Conservation (phyloP, 2,329 filamentous ascomycete species). For the Davidsoniella eucalypti region DNA sequence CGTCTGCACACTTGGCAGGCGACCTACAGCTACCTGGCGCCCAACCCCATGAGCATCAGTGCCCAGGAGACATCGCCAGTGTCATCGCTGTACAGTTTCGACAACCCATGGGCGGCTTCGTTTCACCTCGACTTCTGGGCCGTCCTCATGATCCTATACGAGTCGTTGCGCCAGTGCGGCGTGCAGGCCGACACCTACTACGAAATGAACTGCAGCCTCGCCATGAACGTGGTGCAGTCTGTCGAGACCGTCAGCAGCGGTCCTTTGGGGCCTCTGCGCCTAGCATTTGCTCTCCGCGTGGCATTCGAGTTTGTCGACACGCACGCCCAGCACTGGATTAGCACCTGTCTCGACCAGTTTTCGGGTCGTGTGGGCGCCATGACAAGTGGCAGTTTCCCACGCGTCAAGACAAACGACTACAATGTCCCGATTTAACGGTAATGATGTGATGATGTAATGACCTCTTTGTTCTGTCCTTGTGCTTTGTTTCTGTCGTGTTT, state of each 20-base stretch:
- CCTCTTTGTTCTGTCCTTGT: background rate
- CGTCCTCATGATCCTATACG: conserved; percentile 25
- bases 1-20: conserved; percentile 20
- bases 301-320: conserved; percentile 24
- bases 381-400: conserved; percentile 18
- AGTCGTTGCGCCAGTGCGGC: conserved; percentile 21
- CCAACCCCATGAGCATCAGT: conserved; percentile 18
- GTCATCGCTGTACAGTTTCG: conserved; percentile 19
- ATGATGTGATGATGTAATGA: background rate
- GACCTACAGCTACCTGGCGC: conserved; percentile 12
- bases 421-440: background rate
- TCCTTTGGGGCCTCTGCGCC: conserved; percentile 23
- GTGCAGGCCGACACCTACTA: conserved; percentile 10
- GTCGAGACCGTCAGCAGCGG: conserved; percentile 23
- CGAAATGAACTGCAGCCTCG: conserved; percentile 1
- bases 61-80: conserved; percentile 19
- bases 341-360: conserved; percentile 19
- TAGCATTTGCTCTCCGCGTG: conserved; percentile 24
- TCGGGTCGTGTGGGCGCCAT: conserved; percentile 21
- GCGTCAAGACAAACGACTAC: conserved; percentile 15
- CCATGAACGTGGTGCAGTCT: conserved; percentile 21
- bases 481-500: background rate
- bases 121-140: conserved; percentile 24
- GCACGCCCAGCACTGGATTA: conserved; percentile 22
- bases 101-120: conserved; percentile 21